Percentiles rank a stretch among this genome's conserved stretches.
Evolutionary conservation across 805 yeast species (phyloP).

Genomic region (Torulaspora gathmanii): DNA sequence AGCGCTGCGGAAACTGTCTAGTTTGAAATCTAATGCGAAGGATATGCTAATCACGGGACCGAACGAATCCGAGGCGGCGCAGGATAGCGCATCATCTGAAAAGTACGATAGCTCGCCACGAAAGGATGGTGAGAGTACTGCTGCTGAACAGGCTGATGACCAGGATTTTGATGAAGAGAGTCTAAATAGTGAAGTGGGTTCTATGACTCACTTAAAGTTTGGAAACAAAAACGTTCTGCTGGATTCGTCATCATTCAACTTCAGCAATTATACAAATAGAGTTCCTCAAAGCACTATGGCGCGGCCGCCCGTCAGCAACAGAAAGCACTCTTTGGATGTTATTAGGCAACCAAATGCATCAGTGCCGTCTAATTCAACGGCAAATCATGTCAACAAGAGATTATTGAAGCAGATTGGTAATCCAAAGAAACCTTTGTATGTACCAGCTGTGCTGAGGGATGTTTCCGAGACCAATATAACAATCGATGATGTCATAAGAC

Average conservation of each 20-base stretch:
- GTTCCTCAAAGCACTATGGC: slow-evolving; percentile 1
- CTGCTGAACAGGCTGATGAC: slow-evolving; percentile 6
- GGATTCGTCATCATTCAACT: slow-evolving; percentile 24
- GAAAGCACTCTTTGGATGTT: slow-evolving; percentile 20
- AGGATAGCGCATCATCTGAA: not conserved
- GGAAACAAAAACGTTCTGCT: slow-evolving; percentile 31
- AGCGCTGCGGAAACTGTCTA: slow-evolving; percentile 38
- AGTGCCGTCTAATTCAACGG: slow-evolving; percentile 1
- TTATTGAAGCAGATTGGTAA: slow-evolving; percentile 64
- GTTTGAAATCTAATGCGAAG: slow-evolving; percentile 20
- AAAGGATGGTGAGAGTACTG: not conserved
- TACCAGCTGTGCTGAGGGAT: slow-evolving; percentile 80
- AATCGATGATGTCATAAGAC: slow-evolving; percentile 38
- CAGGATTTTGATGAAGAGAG: slow-evolving; percentile 6
- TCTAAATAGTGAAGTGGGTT: slow-evolving; percentile 8
- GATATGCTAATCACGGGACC: not conserved
- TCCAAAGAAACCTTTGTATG: slow-evolving; percentile 79
- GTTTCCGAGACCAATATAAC: slow-evolving; percentile 42
- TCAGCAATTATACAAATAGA: slow-evolving; percentile 1
- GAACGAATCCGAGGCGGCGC: not conserved
- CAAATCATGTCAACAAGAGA: slow-evolving; percentile 11
- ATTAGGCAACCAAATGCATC: slow-evolving; percentile 16
- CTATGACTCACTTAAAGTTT: slow-evolving; percentile 26
- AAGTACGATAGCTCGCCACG: not conserved
- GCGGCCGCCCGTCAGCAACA: slow-evolving; percentile 3